Base-by-base conservation (phyloP, 1,139 yeast species). In the Debaryomycetaceae sp. region DNA sequence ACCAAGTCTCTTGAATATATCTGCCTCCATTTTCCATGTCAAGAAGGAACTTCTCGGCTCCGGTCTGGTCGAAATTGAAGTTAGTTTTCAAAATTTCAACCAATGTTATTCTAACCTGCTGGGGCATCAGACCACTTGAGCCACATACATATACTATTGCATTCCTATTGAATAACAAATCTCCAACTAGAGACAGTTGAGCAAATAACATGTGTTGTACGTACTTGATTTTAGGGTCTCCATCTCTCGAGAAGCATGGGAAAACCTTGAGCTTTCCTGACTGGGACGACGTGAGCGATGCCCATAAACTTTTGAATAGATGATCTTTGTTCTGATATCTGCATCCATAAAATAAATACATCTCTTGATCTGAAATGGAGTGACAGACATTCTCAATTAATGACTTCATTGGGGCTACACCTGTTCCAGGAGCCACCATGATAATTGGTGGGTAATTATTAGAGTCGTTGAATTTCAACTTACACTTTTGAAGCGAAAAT, bases 1-100 rank as follows among this genome's bases (percentile, higher is more conserved):
- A 91, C 98, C 98, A 91, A 0, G 97, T 90, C 59, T 93, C 99
- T 62, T 93, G 97, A 44, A 88, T 70, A 58, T 88, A 91, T 51
- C 91, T 69, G 6, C 85, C 83, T 6, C 60, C 58, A 49, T 76
- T 77, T 56, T 91, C 97, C 80, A 91, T 75, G 3, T 63, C 65
- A 34, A 75, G 54, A 36, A 90, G 60, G 51, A 73, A 80, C 30
- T 61, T 54, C 35, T 75, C 76, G 0, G 91, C 85, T 11, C 31
- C 8, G 4, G 11, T 11, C 31, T 27, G 31, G 2, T 27, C 31
- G 11, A 70, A 71, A 1, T 68, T 73, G 1, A 70, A 75, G 9
- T 66, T 58, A 27, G 70, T 42, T 0, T 52, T 53, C 9, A 89
- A 55, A 22, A 85, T 78, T 31, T 80, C 84, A n/a, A 75, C 74